A percentile compares a stretch with the other conserved stretches of the same genome.
phyloP scores from a whole-genome alignment of 2,329 filamentous ascomycete genomes.

The Colletotrichum simmondsii region DNA sequence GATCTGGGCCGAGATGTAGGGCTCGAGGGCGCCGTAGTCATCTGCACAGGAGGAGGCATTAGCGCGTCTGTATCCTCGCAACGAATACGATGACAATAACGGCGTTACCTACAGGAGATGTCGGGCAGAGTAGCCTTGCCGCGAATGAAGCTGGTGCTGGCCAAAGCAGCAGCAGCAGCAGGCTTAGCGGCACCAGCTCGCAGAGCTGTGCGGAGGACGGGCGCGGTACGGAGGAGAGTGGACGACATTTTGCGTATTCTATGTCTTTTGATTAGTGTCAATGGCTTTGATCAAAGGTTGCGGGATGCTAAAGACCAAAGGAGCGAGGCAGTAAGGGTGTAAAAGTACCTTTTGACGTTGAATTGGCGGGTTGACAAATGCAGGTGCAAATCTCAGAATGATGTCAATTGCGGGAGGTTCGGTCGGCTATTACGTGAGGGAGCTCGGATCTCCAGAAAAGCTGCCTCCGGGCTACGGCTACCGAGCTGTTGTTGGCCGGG shows the following conservation, averaged over 20 bases:
- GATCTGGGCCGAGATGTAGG: constrained; percentile 85
- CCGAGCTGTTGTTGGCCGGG: constrained; percentile 15
- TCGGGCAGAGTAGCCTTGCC: constrained; percentile 95
- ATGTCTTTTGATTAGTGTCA: constrained; percentile 15
- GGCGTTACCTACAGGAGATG: constrained; percentile 64
- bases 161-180: constrained; percentile 71
- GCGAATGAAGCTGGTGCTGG: constrained; percentile 81
- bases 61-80: background rate
- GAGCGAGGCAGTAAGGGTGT: background rate
- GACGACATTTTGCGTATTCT: constrained; percentile 72
- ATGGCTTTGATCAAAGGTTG: background rate
- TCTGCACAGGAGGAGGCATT: constrained; percentile 63
- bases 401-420: constrained; percentile 33
- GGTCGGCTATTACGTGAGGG: constrained; percentile 34
- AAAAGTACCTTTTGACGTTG: constrained; percentile 26
- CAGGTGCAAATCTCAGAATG: constrained; percentile 13
- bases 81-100: background rate
- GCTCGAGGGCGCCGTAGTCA: constrained; percentile 96
- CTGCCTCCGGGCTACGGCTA: constrained; percentile 5
- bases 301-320: background rate
- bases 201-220: constrained; percentile 76
- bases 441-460: constrained; percentile 34
- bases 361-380: constrained; percentile 36
- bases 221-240: constrained; percentile 77
- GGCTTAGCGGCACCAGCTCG: constrained; percentile 72